Evolutionary conservation across 2,329 filamentous ascomycete species (phyloP), one percentile per base, ranked within the genome.

Genomic region (Aurifilum marmelostoma): DNA sequence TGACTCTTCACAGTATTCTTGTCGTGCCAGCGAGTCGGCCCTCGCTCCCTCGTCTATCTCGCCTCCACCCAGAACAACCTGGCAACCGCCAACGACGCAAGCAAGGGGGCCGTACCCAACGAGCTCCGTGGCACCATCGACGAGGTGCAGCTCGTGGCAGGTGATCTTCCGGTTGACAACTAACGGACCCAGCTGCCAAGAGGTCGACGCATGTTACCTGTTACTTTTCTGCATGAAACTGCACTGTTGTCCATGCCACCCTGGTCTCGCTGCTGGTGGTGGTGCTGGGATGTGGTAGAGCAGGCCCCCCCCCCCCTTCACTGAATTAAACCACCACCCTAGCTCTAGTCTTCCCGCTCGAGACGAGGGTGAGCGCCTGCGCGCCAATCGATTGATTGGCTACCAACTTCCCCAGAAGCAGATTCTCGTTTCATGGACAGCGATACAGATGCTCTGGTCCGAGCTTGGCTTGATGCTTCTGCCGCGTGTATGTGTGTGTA

Each of bases 341-440:
- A 47, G 21, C 18, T 8, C n/a, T 47, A n/a, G 67, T 67, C 65
- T 63, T 56, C 61, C 66, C 58, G 29, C 41, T 59, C 56, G 41
- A 47, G 67, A 58, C 29, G 29, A 56, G 43, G 47, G 39, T 18
- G 43, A 47, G 43, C 16, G 43, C 18, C 67, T 32, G 50, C 18
- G 41, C 34, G 64, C 32, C 54, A 32, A 32, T 29, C 12, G n/a
- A 67, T 65, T 41, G 62, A 70, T 70, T 70, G 68, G 68, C 63
- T 34, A 58, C 34, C 32, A 65, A 65, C 27, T 58, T 56, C 58
- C 62, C 62, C 32, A 21, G 41, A 52, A 63, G 18, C 21, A 14
- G n/a, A 6, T 56, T 56, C 29, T 39, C 29, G 62, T 64, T 64
- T 64, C 62, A 63, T 64, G 52, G 24, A 21, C 18, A 21, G 47